phyloP scores from a whole-genome alignment of 2,329 filamentous ascomycete genomes.

The Ophiosphaerella herpotricha region DNA sequence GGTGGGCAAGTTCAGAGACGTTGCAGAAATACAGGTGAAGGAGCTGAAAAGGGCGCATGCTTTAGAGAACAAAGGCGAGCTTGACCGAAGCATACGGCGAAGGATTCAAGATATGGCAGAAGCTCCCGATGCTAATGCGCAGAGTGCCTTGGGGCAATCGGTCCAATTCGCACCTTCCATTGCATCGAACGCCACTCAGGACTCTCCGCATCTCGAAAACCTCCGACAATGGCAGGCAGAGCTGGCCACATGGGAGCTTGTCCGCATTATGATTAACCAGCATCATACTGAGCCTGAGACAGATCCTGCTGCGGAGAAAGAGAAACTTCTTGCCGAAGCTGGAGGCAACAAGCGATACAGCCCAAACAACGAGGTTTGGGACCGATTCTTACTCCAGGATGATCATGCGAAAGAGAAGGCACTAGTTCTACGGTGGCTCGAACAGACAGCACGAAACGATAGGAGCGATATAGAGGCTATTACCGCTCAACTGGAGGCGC shows the following conservation, averaged over 20 bases:
- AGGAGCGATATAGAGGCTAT: slow-evolving; percentile 75
- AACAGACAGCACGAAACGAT: slow-evolving; percentile 70
- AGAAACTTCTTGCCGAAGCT: slow-evolving; percentile 34
- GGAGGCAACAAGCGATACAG: slow-evolving; percentile 56
- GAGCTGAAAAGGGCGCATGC: slow-evolving; percentile 52
- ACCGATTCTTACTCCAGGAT: slow-evolving; percentile 75
- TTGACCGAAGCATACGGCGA: slow-evolving; percentile 38
- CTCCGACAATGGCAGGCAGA: slow-evolving; percentile 76
- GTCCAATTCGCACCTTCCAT: slow-evolving; percentile 22
- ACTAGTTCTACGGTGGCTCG: slow-evolving; percentile 83
- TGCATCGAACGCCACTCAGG: slow-evolving; percentile 18
- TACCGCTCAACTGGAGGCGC: slow-evolving; percentile 71
- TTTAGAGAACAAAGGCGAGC: slow-evolving; percentile 42
- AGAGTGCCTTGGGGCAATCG: slow-evolving; percentile 20
- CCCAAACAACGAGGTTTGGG: slow-evolving; percentile 66
- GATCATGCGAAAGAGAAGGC: slow-evolving; percentile 76
- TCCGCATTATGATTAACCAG: slow-evolving; percentile 74
- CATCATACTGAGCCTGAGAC: slow-evolving; percentile 55
- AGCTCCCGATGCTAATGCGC: slow-evolving; percentile 12
- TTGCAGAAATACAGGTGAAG: slow-evolving; percentile 57
- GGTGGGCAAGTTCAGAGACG: slow-evolving; percentile 51
- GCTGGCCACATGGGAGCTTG: slow-evolving; percentile 86
- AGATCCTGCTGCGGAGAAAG: slow-evolving; percentile 39
- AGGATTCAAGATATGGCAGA: slow-evolving; percentile 39
- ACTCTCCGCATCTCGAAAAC: slow-evolving; percentile 52